Evolutionary conservation across 768 basidiomycete species (phyloP), one percentile per base, ranked within the genome.

Genomic region (Phanerochaete sordida): DNA sequence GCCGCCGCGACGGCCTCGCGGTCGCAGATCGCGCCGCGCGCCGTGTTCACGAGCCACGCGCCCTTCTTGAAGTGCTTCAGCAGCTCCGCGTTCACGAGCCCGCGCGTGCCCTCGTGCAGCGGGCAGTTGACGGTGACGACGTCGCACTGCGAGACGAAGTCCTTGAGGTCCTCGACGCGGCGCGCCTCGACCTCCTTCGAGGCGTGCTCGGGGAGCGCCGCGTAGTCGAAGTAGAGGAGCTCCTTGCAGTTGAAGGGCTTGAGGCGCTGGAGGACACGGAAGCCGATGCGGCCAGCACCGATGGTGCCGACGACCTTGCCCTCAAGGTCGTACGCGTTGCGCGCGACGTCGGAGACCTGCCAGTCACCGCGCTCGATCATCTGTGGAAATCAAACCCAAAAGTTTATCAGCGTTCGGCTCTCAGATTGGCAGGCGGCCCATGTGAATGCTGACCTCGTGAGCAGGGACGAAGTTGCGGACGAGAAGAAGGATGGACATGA

Each of bases 231-330:
- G 79, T 93, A 95, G 58, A 95, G 74, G 31, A 95, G 81, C 68
- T 95, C 91, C 72, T 93, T 93, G 81, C 84, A 85, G 75, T 93
- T 81, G 75, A 96, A 95, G 1, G 90, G 88, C 33, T 80, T 66
- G 46, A 92, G 76, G 52, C 90, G 85, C 70, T 91, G 85, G 47
- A 93, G 78, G 26, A 92, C 90, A 68, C 90, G 85, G 78, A 90
- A 92, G 6, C 93, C 93, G 68, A 94, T 94, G 58, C 85, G 76
- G 23, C 85, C 85, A 78, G 79, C 56, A 56, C 91, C 93, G 60
- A 96, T 91, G 48, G 93, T 94, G 8, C 93, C 93, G 53, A 94
- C 85, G 51, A 93, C 88, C 76, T 95, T 95, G 69, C 81, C 84
- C 74, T 95, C 93, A 59, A 96, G 76, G 72, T 95, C 93, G 68